Percentiles rank a stretch among this genome's conserved stretches.
phyloP scores from a whole-genome alignment of 2,329 filamentous ascomycete genomes.

The Macrophomina pseudophaseolina region DNA sequence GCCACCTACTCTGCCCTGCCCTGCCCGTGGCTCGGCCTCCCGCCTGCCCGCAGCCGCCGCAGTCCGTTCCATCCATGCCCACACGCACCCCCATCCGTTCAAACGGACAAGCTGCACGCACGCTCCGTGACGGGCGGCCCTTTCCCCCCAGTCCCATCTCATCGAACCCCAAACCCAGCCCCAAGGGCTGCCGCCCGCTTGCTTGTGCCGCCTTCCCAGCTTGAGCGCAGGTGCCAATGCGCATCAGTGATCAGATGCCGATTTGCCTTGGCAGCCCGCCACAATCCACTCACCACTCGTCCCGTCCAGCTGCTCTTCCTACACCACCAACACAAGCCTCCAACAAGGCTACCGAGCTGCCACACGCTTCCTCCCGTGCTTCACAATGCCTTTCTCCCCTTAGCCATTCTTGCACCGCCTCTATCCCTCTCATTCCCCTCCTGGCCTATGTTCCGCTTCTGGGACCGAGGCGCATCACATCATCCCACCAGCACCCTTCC shows the following conservation, averaged over 20 bases:
- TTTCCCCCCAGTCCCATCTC: not conserved
- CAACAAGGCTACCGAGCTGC: slow-evolving; percentile 6
- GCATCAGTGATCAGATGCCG: slow-evolving; percentile 14
- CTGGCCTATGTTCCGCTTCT: not conserved
- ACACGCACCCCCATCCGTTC: not conserved
- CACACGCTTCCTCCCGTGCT: slow-evolving; percentile 11
- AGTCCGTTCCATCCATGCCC: slow-evolving; percentile 7
- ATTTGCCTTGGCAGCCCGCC: not conserved
- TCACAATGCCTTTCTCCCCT: slow-evolving; percentile 7
- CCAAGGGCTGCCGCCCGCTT: not conserved
- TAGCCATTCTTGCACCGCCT: not conserved
- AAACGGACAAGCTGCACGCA: not conserved
- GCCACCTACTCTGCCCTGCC: too few relatives aligned
- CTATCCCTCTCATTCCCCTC: not conserved
- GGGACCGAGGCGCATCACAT: slow-evolving; percentile 17
- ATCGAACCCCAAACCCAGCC: not conserved
- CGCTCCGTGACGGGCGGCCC: not conserved
- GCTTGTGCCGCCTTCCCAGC: not conserved
- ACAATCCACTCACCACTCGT: not conserved
- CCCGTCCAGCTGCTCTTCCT: not conserved
- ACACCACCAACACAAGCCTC: slow-evolving; percentile 1
- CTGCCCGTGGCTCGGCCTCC: not conserved
- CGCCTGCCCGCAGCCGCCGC: not conserved
- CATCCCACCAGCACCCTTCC: not conserved
- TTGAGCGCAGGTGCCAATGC: not conserved